Evolutionary conservation across 2,329 filamentous ascomycete genomes (phyloP).

Genomic region (Neofusicoccum sp.): DNA sequence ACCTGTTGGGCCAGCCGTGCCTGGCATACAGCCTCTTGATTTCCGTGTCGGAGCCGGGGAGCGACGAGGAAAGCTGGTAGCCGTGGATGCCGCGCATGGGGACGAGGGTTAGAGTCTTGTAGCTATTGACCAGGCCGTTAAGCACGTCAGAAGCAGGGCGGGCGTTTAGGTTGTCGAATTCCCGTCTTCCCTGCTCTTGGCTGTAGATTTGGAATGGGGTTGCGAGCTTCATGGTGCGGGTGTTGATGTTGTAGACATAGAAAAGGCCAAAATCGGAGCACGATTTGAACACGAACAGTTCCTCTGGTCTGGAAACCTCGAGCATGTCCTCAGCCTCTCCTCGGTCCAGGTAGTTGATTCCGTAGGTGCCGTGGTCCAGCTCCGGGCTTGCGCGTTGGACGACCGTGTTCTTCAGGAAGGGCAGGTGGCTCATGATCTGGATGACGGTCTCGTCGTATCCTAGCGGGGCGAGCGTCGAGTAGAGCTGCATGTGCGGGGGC

Average conservation of each 20-base stretch:
- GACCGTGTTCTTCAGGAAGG: conserved; percentile 62
- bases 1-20: conserved; percentile 16
- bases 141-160: conserved; percentile 1
- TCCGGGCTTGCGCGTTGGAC: conserved; percentile 88
- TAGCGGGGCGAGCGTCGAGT: background rate
- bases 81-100: conserved; percentile 12
- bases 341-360: conserved; percentile 15
- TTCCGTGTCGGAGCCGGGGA: conserved; percentile 14
- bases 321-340: conserved; percentile 17
- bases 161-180: conserved; percentile 1
- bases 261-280: conserved; percentile 16
- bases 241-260: conserved; percentile 12
- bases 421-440: conserved; percentile 9
- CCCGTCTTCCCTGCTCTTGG: background rate
- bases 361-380: conserved; percentile 67
- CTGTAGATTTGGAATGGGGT: conserved; percentile 15
- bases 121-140: conserved; percentile 9
- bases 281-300: conserved; percentile 14
- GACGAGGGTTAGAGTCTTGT: conserved; percentile 1
- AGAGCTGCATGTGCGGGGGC: conserved; percentile 17
- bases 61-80: conserved; percentile 12
- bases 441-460: conserved; percentile 8
- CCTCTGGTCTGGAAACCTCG: background rate
- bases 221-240: conserved; percentile 9
- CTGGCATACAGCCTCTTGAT: conserved; percentile 12